These are phyloP conservation scores for Talaromyces thailandensis DNA, from an alignment of 495 filamentous ascomycete genomes.

Conservation along the genomic window DNA sequence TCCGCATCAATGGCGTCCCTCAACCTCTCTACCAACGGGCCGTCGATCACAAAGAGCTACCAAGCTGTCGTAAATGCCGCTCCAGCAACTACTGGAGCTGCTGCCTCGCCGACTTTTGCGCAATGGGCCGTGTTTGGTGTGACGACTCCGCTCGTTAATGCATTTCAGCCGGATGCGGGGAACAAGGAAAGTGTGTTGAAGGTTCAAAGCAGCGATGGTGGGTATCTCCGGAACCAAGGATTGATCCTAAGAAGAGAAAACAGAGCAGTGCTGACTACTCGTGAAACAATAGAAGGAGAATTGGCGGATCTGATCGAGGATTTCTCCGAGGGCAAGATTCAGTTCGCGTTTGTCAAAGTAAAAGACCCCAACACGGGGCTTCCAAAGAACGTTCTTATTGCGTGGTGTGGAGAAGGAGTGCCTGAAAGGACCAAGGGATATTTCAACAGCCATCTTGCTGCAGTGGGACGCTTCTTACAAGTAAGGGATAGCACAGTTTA, in stretches of 20 bases:
- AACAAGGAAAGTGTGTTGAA: conserved; percentile 91
- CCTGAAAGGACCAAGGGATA: conserved; percentile 96
- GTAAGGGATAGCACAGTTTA: conserved; percentile 28
- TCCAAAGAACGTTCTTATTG: conserved; percentile 88
- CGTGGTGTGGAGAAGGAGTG: conserved; percentile 98
- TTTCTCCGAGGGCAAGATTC: conserved; percentile 90
- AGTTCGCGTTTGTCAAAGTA: conserved; percentile 95
- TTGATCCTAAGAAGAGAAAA: background rate
- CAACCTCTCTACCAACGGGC: conserved; percentile 82
- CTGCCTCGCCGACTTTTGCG: conserved; percentile 59
- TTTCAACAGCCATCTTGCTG: conserved; percentile 86
- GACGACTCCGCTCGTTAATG: conserved; percentile 78
- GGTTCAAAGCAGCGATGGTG: conserved; percentile 84
- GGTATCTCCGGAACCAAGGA: conserved; percentile 14
- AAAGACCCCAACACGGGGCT: conserved; percentile 88
- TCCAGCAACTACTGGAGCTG: conserved; percentile 52
- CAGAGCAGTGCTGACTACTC: background rate
- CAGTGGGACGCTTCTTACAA: conserved; percentile 84
- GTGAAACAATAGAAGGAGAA: conserved; percentile 66
- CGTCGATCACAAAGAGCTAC: conserved; percentile 89
- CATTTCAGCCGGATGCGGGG: conserved; percentile 73
- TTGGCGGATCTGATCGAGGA: conserved; percentile 92
- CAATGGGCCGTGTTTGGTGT: conserved; percentile 92
- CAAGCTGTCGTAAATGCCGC: conserved; percentile 72
- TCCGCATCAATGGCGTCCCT: conserved; percentile 67